Percentiles rank a stretch among this genome's conserved stretches.
phyloP scores from a whole-genome alignment of 768 basidiomycete species.

The Mycena floridula region DNA sequence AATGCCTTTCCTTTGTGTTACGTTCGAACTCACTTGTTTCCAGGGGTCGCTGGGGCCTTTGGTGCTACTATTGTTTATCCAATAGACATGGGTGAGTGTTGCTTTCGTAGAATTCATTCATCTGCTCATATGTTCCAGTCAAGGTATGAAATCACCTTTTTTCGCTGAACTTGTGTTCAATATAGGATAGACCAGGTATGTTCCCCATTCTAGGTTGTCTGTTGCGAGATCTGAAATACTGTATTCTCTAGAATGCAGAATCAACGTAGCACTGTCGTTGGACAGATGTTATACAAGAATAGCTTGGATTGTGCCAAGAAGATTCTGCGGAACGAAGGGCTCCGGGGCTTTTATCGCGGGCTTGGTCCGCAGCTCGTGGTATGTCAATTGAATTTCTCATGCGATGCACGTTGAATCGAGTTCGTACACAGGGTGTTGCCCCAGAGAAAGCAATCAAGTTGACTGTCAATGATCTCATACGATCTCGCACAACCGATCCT shows the following conservation, averaged over 20 bases:
- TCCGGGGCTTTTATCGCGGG: slow-evolving; percentile 94
- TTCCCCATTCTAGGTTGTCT: not conserved
- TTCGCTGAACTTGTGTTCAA: not conserved
- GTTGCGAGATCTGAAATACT: not conserved
- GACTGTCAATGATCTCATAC: slow-evolving; percentile 90
- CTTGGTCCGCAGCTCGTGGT: slow-evolving; percentile 92
- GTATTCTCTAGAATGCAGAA: slow-evolving; percentile 77
- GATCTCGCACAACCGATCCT: slow-evolving; percentile 80
- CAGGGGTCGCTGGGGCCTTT: slow-evolving; percentile 86
- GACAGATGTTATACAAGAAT: slow-evolving; percentile 95
- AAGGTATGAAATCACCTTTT: slow-evolving; percentile 41
- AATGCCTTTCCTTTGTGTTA: not conserved
- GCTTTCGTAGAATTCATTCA: slow-evolving; percentile 7
- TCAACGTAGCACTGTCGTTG: slow-evolving; percentile 93
- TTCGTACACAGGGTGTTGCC: slow-evolving; percentile 68
- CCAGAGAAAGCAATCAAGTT: slow-evolving; percentile 98
- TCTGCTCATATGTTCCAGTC: slow-evolving; percentile 40
- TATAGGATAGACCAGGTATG: slow-evolving; percentile 62
- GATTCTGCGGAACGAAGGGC: slow-evolving; percentile 92
- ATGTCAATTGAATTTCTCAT: slow-evolving; percentile 13
- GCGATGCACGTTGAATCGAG: slow-evolving; percentile 1
- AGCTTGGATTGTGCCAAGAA: slow-evolving; percentile 91
- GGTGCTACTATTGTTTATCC: slow-evolving; percentile 99
- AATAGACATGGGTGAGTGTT: slow-evolving; percentile 77
- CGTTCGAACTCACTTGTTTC: slow-evolving; percentile 10